Evolutionary conservation across 1,284 basidiomycete species (phyloP).

Genomic region (Stygiomarasmius scandens): DNA sequence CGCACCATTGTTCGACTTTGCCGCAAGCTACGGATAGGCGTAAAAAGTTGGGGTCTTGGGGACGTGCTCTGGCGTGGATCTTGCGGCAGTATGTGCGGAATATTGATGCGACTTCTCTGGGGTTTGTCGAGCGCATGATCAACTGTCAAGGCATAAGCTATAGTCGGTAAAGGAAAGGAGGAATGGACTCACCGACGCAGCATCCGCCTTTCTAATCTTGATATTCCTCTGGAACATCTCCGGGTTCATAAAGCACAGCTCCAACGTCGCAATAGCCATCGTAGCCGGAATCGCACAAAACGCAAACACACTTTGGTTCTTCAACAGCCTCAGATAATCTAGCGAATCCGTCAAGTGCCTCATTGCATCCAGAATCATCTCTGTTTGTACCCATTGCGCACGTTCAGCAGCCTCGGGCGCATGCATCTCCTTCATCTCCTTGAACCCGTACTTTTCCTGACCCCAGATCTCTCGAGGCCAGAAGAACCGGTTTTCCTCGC

Average conservation of each 20-base stretch:
- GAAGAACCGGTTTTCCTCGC: constrained; percentile 85
- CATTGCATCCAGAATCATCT: constrained; percentile 91
- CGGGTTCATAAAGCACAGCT: constrained; percentile 92
- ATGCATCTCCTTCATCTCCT: constrained; percentile 67
- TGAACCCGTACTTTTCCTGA: constrained; percentile 62
- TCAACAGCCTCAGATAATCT: constrained; percentile 88
- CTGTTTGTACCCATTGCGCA: constrained; percentile 81
- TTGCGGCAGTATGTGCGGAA: constrained; percentile 83
- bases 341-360: constrained; percentile 84
- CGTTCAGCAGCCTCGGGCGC: constrained; percentile 26
- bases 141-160: constrained; percentile 51
- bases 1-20: constrained; percentile 91
- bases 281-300: constrained; percentile 95
- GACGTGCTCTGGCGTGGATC: constrained; percentile 82
- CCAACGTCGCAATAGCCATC: constrained; percentile 96
- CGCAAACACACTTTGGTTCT: constrained; percentile 93
- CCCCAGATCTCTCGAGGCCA: constrained; percentile 97
- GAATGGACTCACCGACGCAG: constrained; percentile 65
- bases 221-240: constrained; percentile 89
- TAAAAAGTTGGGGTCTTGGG: constrained; percentile 88
- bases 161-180: background rate
- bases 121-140: constrained; percentile 90
- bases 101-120: constrained; percentile 87
- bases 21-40: constrained; percentile 80
- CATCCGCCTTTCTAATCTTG: constrained; percentile 94